These are phyloP conservation scores for Thymus mandschuricus DNA, from an alignment of 257 asterid genomes.

Conservation along the genomic window DNA sequence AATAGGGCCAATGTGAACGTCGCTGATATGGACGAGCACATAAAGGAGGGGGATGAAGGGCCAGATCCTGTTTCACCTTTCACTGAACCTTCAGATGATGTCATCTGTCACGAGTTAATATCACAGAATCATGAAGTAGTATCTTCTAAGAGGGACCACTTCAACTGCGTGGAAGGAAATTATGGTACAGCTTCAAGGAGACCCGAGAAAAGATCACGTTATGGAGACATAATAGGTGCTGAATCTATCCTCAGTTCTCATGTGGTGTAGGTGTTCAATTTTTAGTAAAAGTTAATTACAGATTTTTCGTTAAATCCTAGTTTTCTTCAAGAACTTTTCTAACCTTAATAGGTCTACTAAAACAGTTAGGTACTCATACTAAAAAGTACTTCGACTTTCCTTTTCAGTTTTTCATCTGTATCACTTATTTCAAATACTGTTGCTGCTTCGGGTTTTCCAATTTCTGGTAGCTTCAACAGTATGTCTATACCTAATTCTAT, in stretches of 20 bases:
- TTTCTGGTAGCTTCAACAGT: conserved; percentile 21
- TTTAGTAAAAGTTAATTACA: not conserved
- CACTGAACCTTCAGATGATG: conserved; percentile 28
- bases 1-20: conserved; percentile 5
- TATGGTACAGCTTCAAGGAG: conserved; percentile 29
- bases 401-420: not conserved
- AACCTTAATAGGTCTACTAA: not conserved
- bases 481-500: conserved; percentile 19
- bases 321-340: not conserved
- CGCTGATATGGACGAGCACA: conserved; percentile 25
- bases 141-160: conserved; percentile 29
- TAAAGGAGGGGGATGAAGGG: conserved; percentile 20
- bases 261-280: not conserved
- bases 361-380: not conserved
- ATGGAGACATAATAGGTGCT: conserved; percentile 39
- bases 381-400: not conserved
- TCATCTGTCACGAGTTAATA: conserved; percentile 12
- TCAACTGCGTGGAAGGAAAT: conserved; percentile 30
- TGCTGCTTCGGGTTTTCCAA: conserved; percentile 34
- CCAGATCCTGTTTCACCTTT: conserved; percentile 27
- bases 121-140: conserved; percentile 22
- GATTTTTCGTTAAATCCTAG: not conserved
- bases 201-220: conserved; percentile 41
- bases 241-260: conserved; percentile 22
- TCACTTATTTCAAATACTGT: conserved; percentile 11